Conservation (phyloP, 768 basidiomycete species). For the Boletus fagicola region DNA sequence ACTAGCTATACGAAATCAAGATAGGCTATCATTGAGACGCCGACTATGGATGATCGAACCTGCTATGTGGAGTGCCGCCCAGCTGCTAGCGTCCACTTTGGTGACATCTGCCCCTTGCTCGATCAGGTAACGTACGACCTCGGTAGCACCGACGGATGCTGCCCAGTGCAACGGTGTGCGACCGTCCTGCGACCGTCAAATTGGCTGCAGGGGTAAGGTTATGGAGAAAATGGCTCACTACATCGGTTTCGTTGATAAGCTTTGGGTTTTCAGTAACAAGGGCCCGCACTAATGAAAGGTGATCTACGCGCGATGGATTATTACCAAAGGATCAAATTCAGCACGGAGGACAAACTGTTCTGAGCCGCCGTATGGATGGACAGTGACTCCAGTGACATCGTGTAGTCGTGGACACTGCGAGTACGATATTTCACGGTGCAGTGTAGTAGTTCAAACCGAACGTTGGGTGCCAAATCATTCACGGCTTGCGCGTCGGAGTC, state of each 20-base stretch:
- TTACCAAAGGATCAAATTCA: neutral
- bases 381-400: slow-evolving; percentile 47
- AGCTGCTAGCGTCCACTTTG: slow-evolving; percentile 62
- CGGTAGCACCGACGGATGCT: slow-evolving; percentile 67
- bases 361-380: slow-evolving; percentile 66
- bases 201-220: rapidly evolving
- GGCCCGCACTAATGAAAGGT: slow-evolving; percentile 65
- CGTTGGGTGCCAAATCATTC: neutral
- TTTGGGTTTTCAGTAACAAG: slow-evolving; percentile 62
- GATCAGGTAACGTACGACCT: slow-evolving; percentile 65
- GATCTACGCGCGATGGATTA: slow-evolving; percentile 44
- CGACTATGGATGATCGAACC: slow-evolving; percentile 38
- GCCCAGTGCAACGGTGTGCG: slow-evolving; percentile 88
- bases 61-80: slow-evolving; percentile 80
- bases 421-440: neutral
- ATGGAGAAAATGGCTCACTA: slow-evolving; percentile 38
- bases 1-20: slow-evolving; percentile 51
- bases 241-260: slow-evolving; percentile 60
- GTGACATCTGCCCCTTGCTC: slow-evolving; percentile 68
- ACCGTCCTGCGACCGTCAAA: slow-evolving; percentile 51
- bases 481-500: slow-evolving; percentile 10
- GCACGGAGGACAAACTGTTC: slow-evolving; percentile 45
- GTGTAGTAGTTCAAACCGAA: neutral
- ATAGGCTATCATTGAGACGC: neutral
- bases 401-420: neutral